phyloP scores from a whole-genome alignment of 2,329 filamentous ascomycete species.

The Fusarium algeriense region DNA sequence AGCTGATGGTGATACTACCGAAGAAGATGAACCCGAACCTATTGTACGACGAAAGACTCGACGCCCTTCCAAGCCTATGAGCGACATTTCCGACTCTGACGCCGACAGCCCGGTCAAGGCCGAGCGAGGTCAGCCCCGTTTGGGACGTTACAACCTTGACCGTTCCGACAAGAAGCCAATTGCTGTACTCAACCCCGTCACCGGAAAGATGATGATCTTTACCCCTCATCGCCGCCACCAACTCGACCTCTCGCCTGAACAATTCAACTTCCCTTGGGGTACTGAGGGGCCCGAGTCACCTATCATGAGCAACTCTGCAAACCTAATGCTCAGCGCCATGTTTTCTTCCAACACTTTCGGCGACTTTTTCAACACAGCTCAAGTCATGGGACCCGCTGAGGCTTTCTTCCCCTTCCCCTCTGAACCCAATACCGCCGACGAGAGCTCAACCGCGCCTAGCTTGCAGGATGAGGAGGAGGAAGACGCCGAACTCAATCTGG shows the following conservation, averaged over 20 bases:
- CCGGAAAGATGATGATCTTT: conserved; percentile 73
- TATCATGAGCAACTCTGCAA: conserved; percentile 75
- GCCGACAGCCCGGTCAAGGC: conserved; percentile 60
- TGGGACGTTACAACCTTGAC: conserved; percentile 67
- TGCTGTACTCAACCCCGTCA: conserved; percentile 68
- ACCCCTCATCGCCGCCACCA: conserved; percentile 64
- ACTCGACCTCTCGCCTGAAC: conserved; percentile 67
- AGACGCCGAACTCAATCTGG: conserved; percentile 72
- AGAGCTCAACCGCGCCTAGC: conserved; percentile 56
- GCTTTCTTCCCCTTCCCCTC: conserved; percentile 79
- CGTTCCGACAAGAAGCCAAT: conserved; percentile 68
- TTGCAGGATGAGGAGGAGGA: conserved; percentile 68
- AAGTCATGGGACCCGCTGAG: conserved; percentile 79
- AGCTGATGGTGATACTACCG: conserved; percentile 73
- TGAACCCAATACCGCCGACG: conserved; percentile 67
- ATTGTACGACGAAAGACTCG: conserved; percentile 62
- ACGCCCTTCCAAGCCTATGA: conserved; percentile 53
- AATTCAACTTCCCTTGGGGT: conserved; percentile 64
- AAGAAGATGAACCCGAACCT: conserved; percentile 68
- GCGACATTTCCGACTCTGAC: conserved; percentile 65
- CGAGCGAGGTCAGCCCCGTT: conserved; percentile 64
- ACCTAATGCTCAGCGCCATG: conserved; percentile 84
- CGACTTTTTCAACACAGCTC: conserved; percentile 70
- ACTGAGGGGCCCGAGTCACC: conserved; percentile 61
- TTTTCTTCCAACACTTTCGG: conserved; percentile 68